Conservation (phyloP, 176 grass and related monocot genomes). For the maize (Zea mays) region DNA sequence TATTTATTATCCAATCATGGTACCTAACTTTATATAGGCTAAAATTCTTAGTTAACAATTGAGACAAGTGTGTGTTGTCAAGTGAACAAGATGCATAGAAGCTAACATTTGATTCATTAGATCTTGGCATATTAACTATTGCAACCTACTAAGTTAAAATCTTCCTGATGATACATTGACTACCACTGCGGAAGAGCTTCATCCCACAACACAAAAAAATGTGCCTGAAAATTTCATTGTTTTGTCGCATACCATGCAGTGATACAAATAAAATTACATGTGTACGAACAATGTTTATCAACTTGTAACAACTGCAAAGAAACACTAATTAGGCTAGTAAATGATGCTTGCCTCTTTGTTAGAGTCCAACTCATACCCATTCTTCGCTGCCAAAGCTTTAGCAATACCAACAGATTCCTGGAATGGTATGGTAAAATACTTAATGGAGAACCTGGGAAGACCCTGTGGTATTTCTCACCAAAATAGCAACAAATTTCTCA, state of each 20-base stretch:
- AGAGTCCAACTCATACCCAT: conserved; percentile 94
- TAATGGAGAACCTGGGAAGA: conserved; percentile 20
- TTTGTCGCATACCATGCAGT: neutral
- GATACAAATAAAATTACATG: neutral
- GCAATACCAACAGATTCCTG: conserved; percentile 99
- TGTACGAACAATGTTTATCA: neutral
- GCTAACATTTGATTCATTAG: neutral
- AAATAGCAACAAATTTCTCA: conserved; percentile 32
- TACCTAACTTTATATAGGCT: neutral
- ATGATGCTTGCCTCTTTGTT: conserved; percentile 76
- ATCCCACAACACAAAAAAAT: conserved; percentile 13
- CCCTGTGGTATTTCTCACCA: neutral
- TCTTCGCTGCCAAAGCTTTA: conserved; percentile 95
- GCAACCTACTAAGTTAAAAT: neutral
- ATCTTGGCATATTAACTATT: neutral
- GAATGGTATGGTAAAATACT: conserved; percentile 38
- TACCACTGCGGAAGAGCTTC: neutral
- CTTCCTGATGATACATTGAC: neutral
- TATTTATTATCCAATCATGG: neutral
- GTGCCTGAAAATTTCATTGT: neutral
- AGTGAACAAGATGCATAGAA: neutral
- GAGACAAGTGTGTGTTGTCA: neutral
- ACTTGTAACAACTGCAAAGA: neutral
- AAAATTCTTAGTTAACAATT: neutral
- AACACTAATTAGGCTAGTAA: conserved; percentile 4